Conservation (phyloP, 768 basidiomycete species). For the Boletus pseudopeckii region DNA sequence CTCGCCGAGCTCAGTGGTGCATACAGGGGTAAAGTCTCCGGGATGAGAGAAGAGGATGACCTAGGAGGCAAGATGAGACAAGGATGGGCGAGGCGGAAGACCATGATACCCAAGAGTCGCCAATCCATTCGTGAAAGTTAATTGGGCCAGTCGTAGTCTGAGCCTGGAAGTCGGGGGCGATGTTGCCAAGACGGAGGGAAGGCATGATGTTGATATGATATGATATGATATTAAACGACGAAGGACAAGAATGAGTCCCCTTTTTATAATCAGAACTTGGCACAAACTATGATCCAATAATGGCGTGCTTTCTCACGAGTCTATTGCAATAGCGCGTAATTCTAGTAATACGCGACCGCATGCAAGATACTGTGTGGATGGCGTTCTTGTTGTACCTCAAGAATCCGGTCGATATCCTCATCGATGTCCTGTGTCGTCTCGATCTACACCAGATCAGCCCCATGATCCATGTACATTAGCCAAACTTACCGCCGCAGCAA, state of each 20-base stretch:
- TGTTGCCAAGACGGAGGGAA: constrained; percentile 77
- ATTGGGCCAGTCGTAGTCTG: constrained; percentile 84
- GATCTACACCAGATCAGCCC: constrained; percentile 52
- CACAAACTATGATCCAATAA: constrained; percentile 34
- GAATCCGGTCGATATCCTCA: constrained; percentile 82
- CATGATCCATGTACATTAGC: neutral
- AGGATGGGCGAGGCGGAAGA: neutral
- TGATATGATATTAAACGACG: constrained; percentile 4
- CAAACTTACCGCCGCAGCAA: constrained; percentile 78
- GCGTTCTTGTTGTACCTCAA: constrained; percentile 80
- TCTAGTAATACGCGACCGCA: constrained; percentile 85
- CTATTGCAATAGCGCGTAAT: constrained; percentile 22
- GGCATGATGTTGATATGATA: constrained; percentile 31
- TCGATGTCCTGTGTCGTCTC: constrained; percentile 85
- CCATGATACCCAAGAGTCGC: constrained; percentile 74
- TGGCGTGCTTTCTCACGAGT: constrained; percentile 63
- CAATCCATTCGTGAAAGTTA: constrained; percentile 93
- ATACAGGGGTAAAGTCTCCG: constrained; percentile 89
- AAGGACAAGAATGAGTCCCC: constrained; percentile 1
- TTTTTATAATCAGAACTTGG: constrained; percentile 4
- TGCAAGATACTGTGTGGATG: constrained; percentile 93
- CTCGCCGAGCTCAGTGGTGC: constrained; percentile 97
- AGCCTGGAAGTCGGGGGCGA: constrained; percentile 89
- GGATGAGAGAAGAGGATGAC: constrained; percentile 93
- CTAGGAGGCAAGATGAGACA: constrained; percentile 34